These are phyloP conservation scores for Phytophthora nicotianae DNA, from an alignment of 352 stramenopile species.

Conservation along the genomic window DNA sequence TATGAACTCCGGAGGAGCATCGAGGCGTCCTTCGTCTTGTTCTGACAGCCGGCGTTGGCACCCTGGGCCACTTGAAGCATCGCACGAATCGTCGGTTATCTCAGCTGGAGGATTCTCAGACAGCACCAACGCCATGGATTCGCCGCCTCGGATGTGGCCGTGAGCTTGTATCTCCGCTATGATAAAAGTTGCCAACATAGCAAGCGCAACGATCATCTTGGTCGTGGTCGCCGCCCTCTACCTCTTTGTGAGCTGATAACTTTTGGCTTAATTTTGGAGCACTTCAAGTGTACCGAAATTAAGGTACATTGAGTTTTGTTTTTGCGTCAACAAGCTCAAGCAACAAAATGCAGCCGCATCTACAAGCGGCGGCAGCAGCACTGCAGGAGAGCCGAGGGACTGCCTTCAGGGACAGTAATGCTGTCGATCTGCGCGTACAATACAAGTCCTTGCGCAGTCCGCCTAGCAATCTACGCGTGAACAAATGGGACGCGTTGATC, in stretches of 20 bases:
- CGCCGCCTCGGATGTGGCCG: constrained; percentile 11
- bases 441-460: constrained; percentile 55
- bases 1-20: constrained; percentile 55
- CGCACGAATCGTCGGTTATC: constrained; percentile 18
- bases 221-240: not conserved
- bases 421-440: constrained; percentile 27
- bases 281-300: not conserved
- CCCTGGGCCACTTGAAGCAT: constrained; percentile 13
- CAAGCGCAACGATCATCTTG: constrained; percentile 1
- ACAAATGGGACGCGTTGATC: constrained; percentile 85
- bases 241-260: constrained; percentile 8
- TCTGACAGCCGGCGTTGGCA: constrained; percentile 20
- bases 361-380: constrained; percentile 41
- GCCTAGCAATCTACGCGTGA: constrained; percentile 64
- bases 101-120: constrained; percentile 12
- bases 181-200: not conserved
- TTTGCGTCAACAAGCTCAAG: constrained; percentile 31
- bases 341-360: constrained; percentile 35
- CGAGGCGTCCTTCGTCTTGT: constrained; percentile 4
- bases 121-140: constrained; percentile 29
- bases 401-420: not conserved
- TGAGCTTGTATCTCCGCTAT: not conserved
- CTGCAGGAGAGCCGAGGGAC: constrained; percentile 35
- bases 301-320: not conserved
- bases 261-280: not conserved